Evolutionary conservation across 1,139 yeast species (phyloP).

Genomic region (Saccharomycopsis hybrid): DNA sequence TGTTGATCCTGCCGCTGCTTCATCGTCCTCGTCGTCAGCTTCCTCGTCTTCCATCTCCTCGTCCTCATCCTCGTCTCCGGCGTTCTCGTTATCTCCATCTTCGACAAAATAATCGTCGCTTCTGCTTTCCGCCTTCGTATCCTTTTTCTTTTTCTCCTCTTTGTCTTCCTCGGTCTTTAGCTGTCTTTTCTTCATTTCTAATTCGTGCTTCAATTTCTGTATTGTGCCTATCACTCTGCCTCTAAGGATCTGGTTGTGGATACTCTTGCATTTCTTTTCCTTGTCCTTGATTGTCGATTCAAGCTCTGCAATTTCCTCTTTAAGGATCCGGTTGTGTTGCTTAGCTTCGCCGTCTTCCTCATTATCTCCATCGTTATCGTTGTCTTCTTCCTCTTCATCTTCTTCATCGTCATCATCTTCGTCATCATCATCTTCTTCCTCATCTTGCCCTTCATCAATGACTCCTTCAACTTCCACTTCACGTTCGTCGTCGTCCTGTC

Average conservation of each 20-base stretch:
- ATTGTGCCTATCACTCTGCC: constrained; percentile 83
- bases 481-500: constrained; percentile 23
- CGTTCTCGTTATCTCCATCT: constrained; percentile 28
- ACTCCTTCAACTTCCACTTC: constrained; percentile 22
- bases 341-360: constrained; percentile 49
- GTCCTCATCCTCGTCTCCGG: constrained; percentile 12
- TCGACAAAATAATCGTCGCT: constrained; percentile 27
- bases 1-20: constrained; percentile 2
- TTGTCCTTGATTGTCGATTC: constrained; percentile 75
- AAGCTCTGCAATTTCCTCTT: constrained; percentile 84
- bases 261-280: constrained; percentile 64
- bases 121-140: constrained; percentile 26
- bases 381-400: constrained; percentile 39
- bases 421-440: constrained; percentile 32
- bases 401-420: constrained; percentile 36
- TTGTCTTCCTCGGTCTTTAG: constrained; percentile 39
- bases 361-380: constrained; percentile 48
- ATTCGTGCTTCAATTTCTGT: constrained; percentile 69
- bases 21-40: constrained; percentile 11
- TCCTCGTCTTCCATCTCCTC: constrained; percentile 13
- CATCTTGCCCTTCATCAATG: constrained; percentile 27
- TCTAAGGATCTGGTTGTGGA: constrained; percentile 81
- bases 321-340: constrained; percentile 70
- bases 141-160: constrained; percentile 28
- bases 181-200: constrained; percentile 75